Percentiles rank a stretch among this genome's conserved stretches.
Conservation (phyloP, 352 stramenopile genomes). For the Phytopythium kandeliae region DNA sequence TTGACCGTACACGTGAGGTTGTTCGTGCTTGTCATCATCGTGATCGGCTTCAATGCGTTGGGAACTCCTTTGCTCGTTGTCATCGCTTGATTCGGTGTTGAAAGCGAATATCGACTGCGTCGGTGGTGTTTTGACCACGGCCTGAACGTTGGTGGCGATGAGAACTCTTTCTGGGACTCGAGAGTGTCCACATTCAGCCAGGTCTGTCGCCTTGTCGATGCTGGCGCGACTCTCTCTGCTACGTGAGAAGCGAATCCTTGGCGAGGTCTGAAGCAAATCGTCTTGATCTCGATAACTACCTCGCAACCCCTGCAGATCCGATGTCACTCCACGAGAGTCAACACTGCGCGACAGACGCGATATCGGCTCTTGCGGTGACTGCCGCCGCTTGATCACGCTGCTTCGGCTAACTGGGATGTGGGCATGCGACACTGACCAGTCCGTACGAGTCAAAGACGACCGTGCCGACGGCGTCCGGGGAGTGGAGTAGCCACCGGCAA, state of each 20-base stretch:
- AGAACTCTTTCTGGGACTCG: too few species aligned
- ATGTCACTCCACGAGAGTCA: too few species aligned
- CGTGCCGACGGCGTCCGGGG: background rate
- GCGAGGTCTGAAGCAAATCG: background rate
- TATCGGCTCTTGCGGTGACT: background rate
- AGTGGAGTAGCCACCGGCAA: too few species aligned
- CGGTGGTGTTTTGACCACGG: background rate
- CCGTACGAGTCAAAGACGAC: background rate
- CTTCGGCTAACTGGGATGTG: slow-evolving; percentile 1
- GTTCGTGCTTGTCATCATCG: background rate
- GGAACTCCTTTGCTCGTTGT: background rate
- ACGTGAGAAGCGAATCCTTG: too few species aligned
- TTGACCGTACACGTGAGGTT: background rate
- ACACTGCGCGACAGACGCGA: background rate
- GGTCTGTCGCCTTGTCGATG: too few species aligned
- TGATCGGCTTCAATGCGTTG: too few species aligned
- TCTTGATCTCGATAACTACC: background rate
- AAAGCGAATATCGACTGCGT: background rate
- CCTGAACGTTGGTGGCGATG: background rate
- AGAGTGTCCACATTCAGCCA: background rate
- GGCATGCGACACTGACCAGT: background rate
- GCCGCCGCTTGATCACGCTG: background rate
- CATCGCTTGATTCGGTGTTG: background rate
- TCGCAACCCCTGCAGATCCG: background rate
- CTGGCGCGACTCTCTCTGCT: too few species aligned